Percentiles rank a stretch among this genome's conserved stretches.
These are phyloP conservation scores for Crucihimalaya himalaica DNA, from an alignment of 345 rosid species.

Conservation along the genomic window DNA sequence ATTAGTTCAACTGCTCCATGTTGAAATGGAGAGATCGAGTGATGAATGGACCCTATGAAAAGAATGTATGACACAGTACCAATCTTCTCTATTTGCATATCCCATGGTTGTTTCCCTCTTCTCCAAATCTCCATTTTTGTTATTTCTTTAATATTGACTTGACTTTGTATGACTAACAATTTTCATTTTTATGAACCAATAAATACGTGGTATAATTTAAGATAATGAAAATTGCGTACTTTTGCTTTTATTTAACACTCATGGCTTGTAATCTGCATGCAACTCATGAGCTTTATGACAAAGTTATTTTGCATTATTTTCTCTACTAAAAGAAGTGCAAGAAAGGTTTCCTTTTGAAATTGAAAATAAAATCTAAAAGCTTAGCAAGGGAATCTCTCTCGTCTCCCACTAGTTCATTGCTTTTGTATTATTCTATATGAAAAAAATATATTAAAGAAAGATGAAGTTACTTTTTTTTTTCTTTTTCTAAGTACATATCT, in stretches of 20 bases:
- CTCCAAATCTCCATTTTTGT: slow-evolving; percentile 2
- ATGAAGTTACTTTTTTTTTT: no score
- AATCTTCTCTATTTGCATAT: slow-evolving; percentile 4
- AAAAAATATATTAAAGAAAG: no score
- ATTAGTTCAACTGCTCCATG: slow-evolving; percentile 39
- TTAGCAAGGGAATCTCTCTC: slow-evolving; percentile 31
- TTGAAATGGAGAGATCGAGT: slow-evolving; percentile 15
- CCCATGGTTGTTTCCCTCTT: background rate
- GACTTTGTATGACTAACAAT: slow-evolving; percentile 12
- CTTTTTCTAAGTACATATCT: background rate
- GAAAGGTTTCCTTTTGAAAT: slow-evolving; percentile 19
- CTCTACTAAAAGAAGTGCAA: background rate
- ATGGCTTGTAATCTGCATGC: slow-evolving; percentile 27
- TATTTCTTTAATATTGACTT: slow-evolving; percentile 6
- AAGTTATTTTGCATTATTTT: slow-evolving; percentile 23
- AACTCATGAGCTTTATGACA: slow-evolving; percentile 20
- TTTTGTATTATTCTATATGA: background rate
- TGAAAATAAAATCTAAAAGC: background rate
- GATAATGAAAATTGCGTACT: background rate
- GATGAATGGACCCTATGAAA: slow-evolving; percentile 27
- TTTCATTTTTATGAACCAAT: background rate
- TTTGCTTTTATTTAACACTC: background rate
- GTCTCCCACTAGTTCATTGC: slow-evolving; percentile 5
- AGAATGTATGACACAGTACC: background rate
- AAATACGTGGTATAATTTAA: background rate